Evolutionary conservation across 1,284 basidiomycete genomes (phyloP).

Genomic region (Sporisorium scitamineum): DNA sequence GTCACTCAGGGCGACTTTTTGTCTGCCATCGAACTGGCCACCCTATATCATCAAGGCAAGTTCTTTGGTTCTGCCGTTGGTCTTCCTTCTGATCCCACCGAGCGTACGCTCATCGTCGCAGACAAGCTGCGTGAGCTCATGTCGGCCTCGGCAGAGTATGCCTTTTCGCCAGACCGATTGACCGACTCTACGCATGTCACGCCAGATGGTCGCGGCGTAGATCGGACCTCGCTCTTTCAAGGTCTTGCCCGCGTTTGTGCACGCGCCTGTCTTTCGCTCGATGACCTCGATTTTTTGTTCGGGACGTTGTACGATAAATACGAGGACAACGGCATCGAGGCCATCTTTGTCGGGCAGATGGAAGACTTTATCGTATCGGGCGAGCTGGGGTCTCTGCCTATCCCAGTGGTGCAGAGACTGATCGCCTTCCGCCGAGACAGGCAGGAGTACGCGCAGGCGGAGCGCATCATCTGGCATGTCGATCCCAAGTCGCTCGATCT

Average conservation of each 20-base stretch:
- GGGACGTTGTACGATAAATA: constrained; percentile 90
- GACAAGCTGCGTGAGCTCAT: constrained; percentile 84
- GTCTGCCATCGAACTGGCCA: constrained; percentile 85
- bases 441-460: constrained; percentile 80
- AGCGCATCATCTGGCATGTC: constrained; percentile 94
- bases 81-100: constrained; percentile 78
- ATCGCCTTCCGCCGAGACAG: constrained; percentile 82
- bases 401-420: constrained; percentile 86
- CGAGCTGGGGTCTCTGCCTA: constrained; percentile 79
- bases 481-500: constrained; percentile 91
- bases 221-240: constrained; percentile 89
- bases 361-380: constrained; percentile 86
- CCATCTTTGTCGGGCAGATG: constrained; percentile 87
- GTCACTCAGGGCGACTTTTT: constrained; percentile 90
- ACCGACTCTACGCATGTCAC: constrained; percentile 86
- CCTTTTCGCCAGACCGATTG: constrained; percentile 94
- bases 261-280: constrained; percentile 83
- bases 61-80: constrained; percentile 88
- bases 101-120: constrained; percentile 78
- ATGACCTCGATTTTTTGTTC: constrained; percentile 86
- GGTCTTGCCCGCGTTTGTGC: constrained; percentile 84
- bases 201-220: constrained; percentile 87
- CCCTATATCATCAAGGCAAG: constrained; percentile 84
- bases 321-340: constrained; percentile 83
- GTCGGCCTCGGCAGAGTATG: constrained; percentile 85